Base-by-base conservation (phyloP, 139 green algal genomes). In the Closterium sp. region DNA sequence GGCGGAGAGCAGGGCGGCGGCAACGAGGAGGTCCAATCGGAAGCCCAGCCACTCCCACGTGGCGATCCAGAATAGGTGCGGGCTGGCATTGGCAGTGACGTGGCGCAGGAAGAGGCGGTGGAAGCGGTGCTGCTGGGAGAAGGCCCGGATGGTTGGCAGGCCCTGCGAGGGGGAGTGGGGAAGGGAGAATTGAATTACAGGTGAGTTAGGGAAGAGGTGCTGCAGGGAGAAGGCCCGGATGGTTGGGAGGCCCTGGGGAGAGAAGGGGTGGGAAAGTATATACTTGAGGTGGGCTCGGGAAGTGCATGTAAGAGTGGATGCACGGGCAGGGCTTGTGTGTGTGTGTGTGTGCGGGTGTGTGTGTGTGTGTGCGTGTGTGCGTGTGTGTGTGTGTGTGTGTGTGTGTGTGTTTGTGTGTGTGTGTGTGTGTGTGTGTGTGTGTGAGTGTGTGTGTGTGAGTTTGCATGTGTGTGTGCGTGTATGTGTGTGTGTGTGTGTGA, bases 181-280 rank as follows among this genome's bases (percentile, higher is more conserved):
- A 38, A 38, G 32, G 32, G 32, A 38, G 32, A 7, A 38, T 38
- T 7, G 32, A 38, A 7, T 38, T 38, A 7, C 2, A 38, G 32
- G 32, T 38, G 3, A 38, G 32, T 3, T 38, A 7, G 32, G 32
- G 24, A 22, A n/a, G n/a, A n/a, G 2, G 22, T 2, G 24, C 88
- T 91, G 27, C 62, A 4, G 24, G n/a, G 11, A 17, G 45, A 91
- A 91, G 24, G 88, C 88, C 2, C 62, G 88, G 50, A 91, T 91
- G 45, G 96, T 97, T 31, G 95, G 50, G 0, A 96, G 73, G 27
- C 97, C 97, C 1, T 92, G 91, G n/a, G 85, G n/a, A 7, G n/a
- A 86, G 87, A n/a, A 17, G 27, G 87, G 32, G 38, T 17, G 38
- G 38, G 38, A 9, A 9, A 50, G 38, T 50, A 50, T 50, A 50